Conservation (phyloP, 176 grass and related monocot genomes). For the Coix lacrymajobi region DNA sequence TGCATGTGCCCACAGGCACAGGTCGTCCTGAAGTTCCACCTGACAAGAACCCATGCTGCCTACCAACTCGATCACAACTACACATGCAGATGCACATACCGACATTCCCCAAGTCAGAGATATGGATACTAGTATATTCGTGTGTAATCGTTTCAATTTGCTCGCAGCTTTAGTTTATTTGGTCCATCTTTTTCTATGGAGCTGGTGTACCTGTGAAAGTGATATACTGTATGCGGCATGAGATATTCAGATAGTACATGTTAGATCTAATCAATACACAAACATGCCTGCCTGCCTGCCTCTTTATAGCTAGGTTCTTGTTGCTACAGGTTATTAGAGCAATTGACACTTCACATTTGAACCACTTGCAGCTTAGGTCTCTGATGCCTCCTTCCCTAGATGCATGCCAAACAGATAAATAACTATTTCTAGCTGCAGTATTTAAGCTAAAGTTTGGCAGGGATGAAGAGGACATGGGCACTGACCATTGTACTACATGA, state of each 20-base stretch:
- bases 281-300: conserved; percentile 1
- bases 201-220: conserved; percentile 31
- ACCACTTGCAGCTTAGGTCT: conserved; percentile 22
- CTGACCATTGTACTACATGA: not conserved
- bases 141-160: conserved; percentile 21
- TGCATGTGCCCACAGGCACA: conserved; percentile 23
- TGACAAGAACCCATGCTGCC: conserved; percentile 36
- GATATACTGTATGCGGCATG: not conserved
- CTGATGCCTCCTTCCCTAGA: conserved; percentile 32
- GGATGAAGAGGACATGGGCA: conserved; percentile 20
- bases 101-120: conserved; percentile 31
- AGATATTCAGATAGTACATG: not conserved
- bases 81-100: conserved; percentile 14
- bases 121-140: not conserved
- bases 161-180: conserved; percentile 20
- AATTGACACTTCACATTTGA: conserved; percentile 26
- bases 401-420: conserved; percentile 6
- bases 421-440: conserved; percentile 13
- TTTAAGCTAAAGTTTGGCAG: conserved; percentile 36
- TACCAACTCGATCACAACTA: conserved; percentile 32
- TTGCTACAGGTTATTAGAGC: not conserved
- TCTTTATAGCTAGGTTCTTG: conserved; percentile 6
- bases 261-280: not conserved
- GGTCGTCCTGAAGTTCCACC: conserved; percentile 26
- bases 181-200: conserved; percentile 5